A percentile compares a stretch with the other conserved stretches of the same genome.
phyloP scores from a whole-genome alignment of 805 yeast species.

The Kluyveromyces nonfermentans region DNA sequence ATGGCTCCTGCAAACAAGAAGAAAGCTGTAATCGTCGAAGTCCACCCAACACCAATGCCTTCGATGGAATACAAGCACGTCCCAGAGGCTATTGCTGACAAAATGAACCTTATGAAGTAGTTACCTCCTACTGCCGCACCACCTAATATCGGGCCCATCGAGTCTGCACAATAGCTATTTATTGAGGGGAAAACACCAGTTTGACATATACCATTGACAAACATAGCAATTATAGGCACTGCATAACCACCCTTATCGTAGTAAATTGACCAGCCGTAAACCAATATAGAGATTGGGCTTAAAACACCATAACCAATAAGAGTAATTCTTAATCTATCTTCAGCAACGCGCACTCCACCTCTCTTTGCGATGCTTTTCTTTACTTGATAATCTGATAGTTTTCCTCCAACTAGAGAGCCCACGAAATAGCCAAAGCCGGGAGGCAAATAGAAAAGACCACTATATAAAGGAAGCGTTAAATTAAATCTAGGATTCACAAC shows the following conservation, averaged over 20 bases:
- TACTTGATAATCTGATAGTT: constrained; percentile 41
- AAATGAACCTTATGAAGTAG: constrained; percentile 40
- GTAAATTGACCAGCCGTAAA: constrained; percentile 49
- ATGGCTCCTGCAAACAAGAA: constrained; percentile 33
- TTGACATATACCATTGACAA: constrained; percentile 41
- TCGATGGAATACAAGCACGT: constrained; percentile 38
- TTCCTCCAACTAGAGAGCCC: constrained; percentile 46
- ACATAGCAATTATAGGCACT: constrained; percentile 42
- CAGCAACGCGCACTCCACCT: constrained; percentile 39
- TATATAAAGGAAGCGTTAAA: constrained; percentile 38
- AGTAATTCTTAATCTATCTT: constrained; percentile 40
- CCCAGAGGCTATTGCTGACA: constrained; percentile 44
- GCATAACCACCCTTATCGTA: constrained; percentile 45
- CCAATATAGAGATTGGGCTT: constrained; percentile 36
- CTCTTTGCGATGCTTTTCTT: constrained; percentile 34
- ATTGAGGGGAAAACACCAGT: constrained; percentile 43
- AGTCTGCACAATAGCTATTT: constrained; percentile 51
- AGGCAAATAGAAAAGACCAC: constrained; percentile 45
- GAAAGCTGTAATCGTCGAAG: constrained; percentile 41
- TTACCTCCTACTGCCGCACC: constrained; percentile 51
- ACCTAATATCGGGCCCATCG: constrained; percentile 39
- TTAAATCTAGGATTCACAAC: constrained; percentile 49
- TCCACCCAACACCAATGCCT: constrained; percentile 48
- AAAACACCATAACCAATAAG: constrained; percentile 33
- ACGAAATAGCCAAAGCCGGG: constrained; percentile 45